Base-by-base conservation (phyloP, 2,329 filamentous ascomycete species). In the Aspergillus jensenii region DNA sequence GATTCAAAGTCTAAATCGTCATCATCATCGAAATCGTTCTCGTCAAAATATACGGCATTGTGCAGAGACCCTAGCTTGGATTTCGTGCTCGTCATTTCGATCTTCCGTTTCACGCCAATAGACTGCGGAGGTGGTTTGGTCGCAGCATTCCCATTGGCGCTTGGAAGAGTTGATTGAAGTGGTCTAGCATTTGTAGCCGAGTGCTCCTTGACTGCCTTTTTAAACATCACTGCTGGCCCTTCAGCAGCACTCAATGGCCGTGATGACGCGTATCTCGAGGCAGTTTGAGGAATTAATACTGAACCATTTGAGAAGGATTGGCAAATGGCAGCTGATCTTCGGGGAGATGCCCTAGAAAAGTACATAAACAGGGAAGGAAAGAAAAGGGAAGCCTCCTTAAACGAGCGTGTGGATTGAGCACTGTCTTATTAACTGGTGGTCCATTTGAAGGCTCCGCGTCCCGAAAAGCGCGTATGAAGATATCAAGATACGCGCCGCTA, bases 21-120 rank as follows among this genome's bases (percentile, higher is more conserved):
- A 65, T 96, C 92, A 69, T 93, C 90, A 67, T 91, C 91, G 64
- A 96, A 95, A 69, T 96, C 93, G 65, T 93, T 87, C 61, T 92
- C 90, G 59, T 87, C 84, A 62, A 92, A 90, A 59, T 83, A 84
- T 9, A 89, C 83, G 4, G 73, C 74, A 49, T 71, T 75, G 63
- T 81, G 79, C 17, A 82, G 71, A 14, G 74, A 76, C 1, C 72
- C 73, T 55, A 82, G 61, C 6, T 68, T 64, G 6, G 73, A 74
- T 44, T 67, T 65, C 17, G 64, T 55, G 53, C 62, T 65, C 45
- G 66, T 58, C 63, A 71, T 68, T 35, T 77, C 75, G 19, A 75
- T 65, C 61, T 77, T 78, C 44, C 74, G 71, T 60, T 76, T 76
- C 51, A 72, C 63, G 11, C 73, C 73, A 39, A 64, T 56, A 6